phyloP scores from a whole-genome alignment of 257 asterid genomes.

The Linaria vulgaris region DNA sequence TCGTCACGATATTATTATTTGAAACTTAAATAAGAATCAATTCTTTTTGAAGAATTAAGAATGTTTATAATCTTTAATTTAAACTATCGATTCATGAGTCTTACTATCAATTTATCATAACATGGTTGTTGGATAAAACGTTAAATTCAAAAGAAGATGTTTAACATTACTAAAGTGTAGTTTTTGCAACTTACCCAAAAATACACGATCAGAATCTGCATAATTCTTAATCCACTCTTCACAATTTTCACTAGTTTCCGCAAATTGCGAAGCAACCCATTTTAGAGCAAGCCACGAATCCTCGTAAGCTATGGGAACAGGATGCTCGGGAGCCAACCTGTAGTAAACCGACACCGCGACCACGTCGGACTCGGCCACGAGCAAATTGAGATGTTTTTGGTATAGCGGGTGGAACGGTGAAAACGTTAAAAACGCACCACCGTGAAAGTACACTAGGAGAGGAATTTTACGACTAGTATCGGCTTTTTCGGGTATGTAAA shows the following conservation, averaged over 20 bases:
- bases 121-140: too few relatives aligned
- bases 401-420: conserved; percentile 40
- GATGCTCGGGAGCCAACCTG: conserved; percentile 41
- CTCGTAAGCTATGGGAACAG: conserved; percentile 33
- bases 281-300: conserved; percentile 37
- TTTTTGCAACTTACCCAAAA: too few relatives aligned
- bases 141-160: too few relatives aligned
- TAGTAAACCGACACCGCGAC: conserved; percentile 35
- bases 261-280: conserved; percentile 25
- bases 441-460: conserved; percentile 51
- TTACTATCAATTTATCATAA: too few relatives aligned
- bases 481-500: conserved; percentile 36
- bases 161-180: too few relatives aligned
- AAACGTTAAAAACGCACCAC: conserved; percentile 44
- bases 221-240: conserved; percentile 39
- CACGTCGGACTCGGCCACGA: conserved; percentile 35
- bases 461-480: conserved; percentile 28
- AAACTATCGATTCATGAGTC: too few relatives aligned
- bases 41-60: too few relatives aligned
- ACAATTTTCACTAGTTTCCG: conserved; percentile 19
- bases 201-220: conserved; percentile 49
- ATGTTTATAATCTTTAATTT: too few relatives aligned
- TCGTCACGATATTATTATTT: too few relatives aligned
- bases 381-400: conserved; percentile 32
- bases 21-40: too few relatives aligned